Percentiles rank a stretch among this genome's conserved stretches.
These are phyloP conservation scores for Sporothrix pseudoabietina DNA, from an alignment of 2,329 filamentous ascomycete species.

Conservation along the genomic window DNA sequence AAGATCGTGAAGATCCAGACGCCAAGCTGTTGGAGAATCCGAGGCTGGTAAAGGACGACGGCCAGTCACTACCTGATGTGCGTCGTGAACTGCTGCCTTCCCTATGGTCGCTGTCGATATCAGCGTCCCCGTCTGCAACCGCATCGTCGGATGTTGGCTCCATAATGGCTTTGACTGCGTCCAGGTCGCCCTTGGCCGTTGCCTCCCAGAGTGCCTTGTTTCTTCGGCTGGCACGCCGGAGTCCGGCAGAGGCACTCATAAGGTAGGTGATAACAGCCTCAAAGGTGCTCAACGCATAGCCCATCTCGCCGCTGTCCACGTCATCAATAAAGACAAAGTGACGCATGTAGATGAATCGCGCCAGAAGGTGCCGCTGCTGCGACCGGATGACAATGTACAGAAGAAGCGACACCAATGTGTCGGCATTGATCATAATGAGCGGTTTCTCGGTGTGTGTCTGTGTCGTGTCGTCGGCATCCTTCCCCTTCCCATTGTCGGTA, in stretches of 20 bases:
- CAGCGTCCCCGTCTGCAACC: conserved; percentile 45
- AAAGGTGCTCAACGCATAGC: conserved; percentile 93
- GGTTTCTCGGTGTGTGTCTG: conserved; percentile 50
- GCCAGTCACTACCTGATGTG: conserved; percentile 48
- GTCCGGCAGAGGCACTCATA: conserved; percentile 73
- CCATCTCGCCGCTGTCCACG: conserved; percentile 93
- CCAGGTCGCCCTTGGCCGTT: conserved; percentile 72
- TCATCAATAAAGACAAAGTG: conserved; percentile 98
- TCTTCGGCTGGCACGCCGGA: conserved; percentile 80
- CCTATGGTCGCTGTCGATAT: conserved; percentile 30
- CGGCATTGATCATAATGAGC: conserved; percentile 71
- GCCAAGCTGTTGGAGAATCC: conserved; percentile 48
- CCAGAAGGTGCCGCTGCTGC: conserved; percentile 83
- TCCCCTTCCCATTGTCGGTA: background rate
- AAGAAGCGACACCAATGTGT: conserved; percentile 88
- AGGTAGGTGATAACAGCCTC: conserved; percentile 93
- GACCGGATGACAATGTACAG: conserved; percentile 91
- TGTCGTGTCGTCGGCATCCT: background rate
- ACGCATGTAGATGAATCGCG: conserved; percentile 89
- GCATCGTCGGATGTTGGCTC: conserved; percentile 64
- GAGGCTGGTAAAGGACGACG: conserved; percentile 50
- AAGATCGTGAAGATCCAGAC: conserved; percentile 34
- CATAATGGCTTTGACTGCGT: conserved; percentile 75
- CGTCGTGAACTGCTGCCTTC: conserved; percentile 26
- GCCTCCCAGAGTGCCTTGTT: conserved; percentile 91